Evolutionary conservation across 176 grass and related monocot species (phyloP).

Genomic region (Oryza meyeriana): DNA sequence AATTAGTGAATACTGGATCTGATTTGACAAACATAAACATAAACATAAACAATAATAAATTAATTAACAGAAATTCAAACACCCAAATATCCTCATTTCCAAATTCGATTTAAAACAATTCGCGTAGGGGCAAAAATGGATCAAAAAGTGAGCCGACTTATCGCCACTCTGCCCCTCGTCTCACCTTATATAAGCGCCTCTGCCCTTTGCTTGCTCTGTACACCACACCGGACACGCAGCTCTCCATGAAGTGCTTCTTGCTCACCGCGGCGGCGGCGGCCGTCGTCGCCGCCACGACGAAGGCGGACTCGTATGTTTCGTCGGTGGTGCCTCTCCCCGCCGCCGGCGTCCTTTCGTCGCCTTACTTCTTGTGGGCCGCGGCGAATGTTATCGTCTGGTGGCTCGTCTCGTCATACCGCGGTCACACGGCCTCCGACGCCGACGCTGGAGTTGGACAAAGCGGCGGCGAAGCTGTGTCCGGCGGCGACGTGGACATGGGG

Average conservation of each 20-base stretch:
- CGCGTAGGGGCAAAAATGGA: no score
- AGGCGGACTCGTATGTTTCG: neutral
- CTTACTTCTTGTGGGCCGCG: conserved; percentile 29
- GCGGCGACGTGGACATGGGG: neutral
- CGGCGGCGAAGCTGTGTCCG: neutral
- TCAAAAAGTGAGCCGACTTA: no score
- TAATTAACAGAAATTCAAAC: neutral
- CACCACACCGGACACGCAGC: neutral
- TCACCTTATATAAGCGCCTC: conserved; percentile 24
- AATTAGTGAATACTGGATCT: no score
- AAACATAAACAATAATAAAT: no score
- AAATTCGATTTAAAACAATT: neutral
- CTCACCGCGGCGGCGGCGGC: conserved; percentile 17
- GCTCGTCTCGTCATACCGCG: conserved; percentile 34
- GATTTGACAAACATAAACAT: no score
- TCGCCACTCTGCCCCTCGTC: neutral
- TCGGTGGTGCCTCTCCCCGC: neutral
- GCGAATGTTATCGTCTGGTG: conserved; percentile 60
- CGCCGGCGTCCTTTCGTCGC: conserved; percentile 5
- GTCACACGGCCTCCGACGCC: neutral
- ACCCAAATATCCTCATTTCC: neutral
- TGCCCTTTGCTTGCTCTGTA: neutral
- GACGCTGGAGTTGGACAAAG: neutral
- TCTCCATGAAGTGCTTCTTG: conserved; percentile 24
- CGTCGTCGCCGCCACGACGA: conserved; percentile 22